Evolutionary conservation across 169 alveolate genomes (phyloP), one percentile per base, ranked within the genome.

Genomic region (Plasmodium relictum): DNA sequence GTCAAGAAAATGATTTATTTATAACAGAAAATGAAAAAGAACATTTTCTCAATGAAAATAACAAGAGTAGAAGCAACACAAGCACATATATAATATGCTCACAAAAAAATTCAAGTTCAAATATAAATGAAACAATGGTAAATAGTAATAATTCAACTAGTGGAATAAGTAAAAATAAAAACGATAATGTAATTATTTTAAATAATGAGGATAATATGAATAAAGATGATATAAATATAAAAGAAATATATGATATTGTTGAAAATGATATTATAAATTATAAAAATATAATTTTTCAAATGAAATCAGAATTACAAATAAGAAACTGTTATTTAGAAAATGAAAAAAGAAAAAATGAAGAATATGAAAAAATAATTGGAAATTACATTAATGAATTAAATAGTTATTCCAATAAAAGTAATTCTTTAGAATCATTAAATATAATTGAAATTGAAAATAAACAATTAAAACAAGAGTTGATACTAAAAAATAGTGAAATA

Each of bases 291-390:
- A 63, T 63, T 14, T 62, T 62, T 45, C 76, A 50, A 31, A 24
- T 76, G 48, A 65, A 48, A 52, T 22, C 76, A 12, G 73, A 76
- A 9, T 20, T 62, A 20, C 50, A 76, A 63, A 68, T 63, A 12
- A 18, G 48, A 42, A 76, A 44, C 20, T 62, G 89, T 24, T 62
- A 63, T 41, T 45, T 45, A 1, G 31, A 22, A 26, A 76, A 63
- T 76, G 89, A 76, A 6, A 76, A 69, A 54, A 76, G 18, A 41
- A 76, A 76, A 54, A 76, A 76, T 44, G 89, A 76, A n/a, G 76
- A 65, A 22, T 76, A 76, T 63, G 70, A 10, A n/a, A 42, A 63
- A 6, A 63, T 63, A 7, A 22, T 76, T 14, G 56, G 44, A 9
- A 76, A 41, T 31, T 76, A 63, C 31, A 20, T 76, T 6, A 26